A percentile compares a stretch with the other conserved stretches of the same genome.
phyloP scores from a whole-genome alignment of 306 rosid species.

The Castanospermum australe region DNA sequence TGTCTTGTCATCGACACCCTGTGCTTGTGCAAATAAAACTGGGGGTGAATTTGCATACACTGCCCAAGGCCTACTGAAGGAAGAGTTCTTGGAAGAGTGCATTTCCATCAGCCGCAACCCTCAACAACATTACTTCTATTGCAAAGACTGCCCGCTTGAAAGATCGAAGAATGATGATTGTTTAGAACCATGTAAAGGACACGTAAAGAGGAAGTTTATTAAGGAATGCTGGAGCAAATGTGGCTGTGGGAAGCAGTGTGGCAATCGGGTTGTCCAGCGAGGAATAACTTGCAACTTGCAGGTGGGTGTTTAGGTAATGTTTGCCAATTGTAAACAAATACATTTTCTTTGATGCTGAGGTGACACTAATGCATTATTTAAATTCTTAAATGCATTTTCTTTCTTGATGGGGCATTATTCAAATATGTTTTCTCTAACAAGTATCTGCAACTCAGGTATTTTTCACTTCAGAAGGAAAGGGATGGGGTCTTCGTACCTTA shows the following conservation, averaged over 20 bases:
- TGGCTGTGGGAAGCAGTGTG: conserved; percentile 83
- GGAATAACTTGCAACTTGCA: conserved; percentile 79
- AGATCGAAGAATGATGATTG: conserved; percentile 63
- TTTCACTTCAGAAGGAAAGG: conserved; percentile 80
- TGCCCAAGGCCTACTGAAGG: conserved; percentile 59
- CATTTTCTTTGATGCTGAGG: not conserved
- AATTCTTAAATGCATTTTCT: not conserved
- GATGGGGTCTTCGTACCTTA: conserved; percentile 93
- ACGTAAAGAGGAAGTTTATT: conserved; percentile 70
- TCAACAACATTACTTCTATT: conserved; percentile 48
- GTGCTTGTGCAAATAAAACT: conserved; percentile 66
- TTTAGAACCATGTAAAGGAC: conserved; percentile 90
- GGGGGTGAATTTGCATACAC: conserved; percentile 72
- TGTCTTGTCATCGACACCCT: conserved; percentile 42
- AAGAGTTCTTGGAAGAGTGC: conserved; percentile 67
- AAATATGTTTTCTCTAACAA: conserved; percentile 2
- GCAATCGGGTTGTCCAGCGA: conserved; percentile 85
- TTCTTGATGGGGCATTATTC: not conserved
- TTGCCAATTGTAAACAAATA: not conserved
- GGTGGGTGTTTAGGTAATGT: conserved; percentile 47
- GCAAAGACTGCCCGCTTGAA: conserved; percentile 82
- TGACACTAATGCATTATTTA: not conserved
- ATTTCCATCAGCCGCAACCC: conserved; percentile 55
- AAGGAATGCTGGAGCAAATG: conserved; percentile 97
- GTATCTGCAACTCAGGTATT: conserved; percentile 58